Evolutionary conservation across 2,329 filamentous ascomycete genomes (phyloP).

Genomic region (Zymoseptoria brevis): DNA sequence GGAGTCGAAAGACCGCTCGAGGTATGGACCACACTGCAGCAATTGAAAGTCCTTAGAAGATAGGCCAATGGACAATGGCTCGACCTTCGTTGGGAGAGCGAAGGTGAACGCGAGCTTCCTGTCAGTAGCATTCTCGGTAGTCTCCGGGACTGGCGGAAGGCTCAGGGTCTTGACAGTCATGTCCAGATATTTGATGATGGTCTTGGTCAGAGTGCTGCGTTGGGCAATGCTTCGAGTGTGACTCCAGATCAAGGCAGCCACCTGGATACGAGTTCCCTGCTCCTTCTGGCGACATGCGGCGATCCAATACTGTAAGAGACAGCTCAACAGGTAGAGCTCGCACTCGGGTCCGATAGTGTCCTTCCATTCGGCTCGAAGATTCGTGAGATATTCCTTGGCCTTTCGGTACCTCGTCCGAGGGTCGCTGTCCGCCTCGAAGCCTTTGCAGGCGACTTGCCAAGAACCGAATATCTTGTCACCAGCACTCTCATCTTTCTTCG

Average conservation of each 20-base stretch:
- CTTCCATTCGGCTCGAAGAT: conserved; percentile 34
- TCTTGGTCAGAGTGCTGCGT: conserved; percentile 34
- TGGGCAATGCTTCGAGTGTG: conserved; percentile 33
- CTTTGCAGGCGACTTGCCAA: conserved; percentile 40
- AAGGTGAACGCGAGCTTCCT: conserved; percentile 40
- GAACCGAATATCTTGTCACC: conserved; percentile 35
- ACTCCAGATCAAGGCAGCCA: conserved; percentile 43
- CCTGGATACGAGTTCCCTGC: conserved; percentile 31
- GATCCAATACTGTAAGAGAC: conserved; percentile 44
- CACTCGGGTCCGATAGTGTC: conserved; percentile 39
- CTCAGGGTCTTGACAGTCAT: conserved; percentile 33
- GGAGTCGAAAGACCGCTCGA: conserved; percentile 67
- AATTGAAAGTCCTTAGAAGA: conserved; percentile 57
- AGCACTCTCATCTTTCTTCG: conserved; percentile 35
- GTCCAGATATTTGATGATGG: conserved; percentile 32
- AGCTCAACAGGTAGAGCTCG: conserved; percentile 43
- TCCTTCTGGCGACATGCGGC: conserved; percentile 30
- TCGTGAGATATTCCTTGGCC: conserved; percentile 41
- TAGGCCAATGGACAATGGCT: conserved; percentile 27
- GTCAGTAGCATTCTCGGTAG: conserved; percentile 12
- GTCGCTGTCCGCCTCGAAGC: conserved; percentile 41
- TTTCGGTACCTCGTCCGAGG: conserved; percentile 42
- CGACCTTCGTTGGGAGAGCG: conserved; percentile 24
- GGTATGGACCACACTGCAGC: conserved; percentile 60
- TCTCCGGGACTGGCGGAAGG: conserved; percentile 31